These are phyloP conservation scores for Hypseocharis bilobata DNA, from an alignment of 441 rosid species.

Conservation along the genomic window DNA sequence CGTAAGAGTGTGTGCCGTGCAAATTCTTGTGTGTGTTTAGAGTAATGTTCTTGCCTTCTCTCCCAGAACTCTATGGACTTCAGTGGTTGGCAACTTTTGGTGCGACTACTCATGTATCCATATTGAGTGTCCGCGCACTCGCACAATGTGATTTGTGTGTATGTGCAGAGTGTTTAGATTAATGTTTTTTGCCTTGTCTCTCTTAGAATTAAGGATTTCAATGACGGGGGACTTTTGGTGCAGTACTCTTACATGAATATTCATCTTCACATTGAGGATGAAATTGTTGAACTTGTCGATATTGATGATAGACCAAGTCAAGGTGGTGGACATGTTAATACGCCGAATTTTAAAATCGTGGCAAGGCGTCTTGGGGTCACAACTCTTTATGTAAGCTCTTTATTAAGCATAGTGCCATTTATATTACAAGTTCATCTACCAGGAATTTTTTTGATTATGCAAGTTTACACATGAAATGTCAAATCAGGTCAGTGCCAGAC, in stretches of 20 bases:
- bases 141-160: not conserved
- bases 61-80: not conserved
- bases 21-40: no score
- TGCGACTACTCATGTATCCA: not conserved
- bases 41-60: no score
- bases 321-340: slow-evolving; percentile 35
- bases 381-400: slow-evolving; percentile 58
- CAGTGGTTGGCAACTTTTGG: not conserved
- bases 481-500: slow-evolving; percentile 70
- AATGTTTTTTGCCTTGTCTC: not conserved
- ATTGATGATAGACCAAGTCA: slow-evolving; percentile 32
- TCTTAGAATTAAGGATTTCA: not conserved
- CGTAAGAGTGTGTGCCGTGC: not conserved
- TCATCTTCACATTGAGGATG: slow-evolving; percentile 62
- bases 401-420: slow-evolving; percentile 15
- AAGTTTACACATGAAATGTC: slow-evolving; percentile 23
- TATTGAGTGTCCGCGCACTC: not conserved
- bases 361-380: slow-evolving; percentile 76
- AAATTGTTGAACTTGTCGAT: slow-evolving; percentile 48
- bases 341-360: slow-evolving; percentile 46
- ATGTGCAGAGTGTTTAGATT: not conserved
- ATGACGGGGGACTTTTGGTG: slow-evolving; percentile 26
- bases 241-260: slow-evolving; percentile 74
- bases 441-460: slow-evolving; percentile 16
- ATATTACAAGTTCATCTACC: slow-evolving; percentile 12